These are phyloP conservation scores for Penicillium malachiteum DNA, from an alignment of 495 filamentous ascomycete species.

Conservation along the genomic window DNA sequence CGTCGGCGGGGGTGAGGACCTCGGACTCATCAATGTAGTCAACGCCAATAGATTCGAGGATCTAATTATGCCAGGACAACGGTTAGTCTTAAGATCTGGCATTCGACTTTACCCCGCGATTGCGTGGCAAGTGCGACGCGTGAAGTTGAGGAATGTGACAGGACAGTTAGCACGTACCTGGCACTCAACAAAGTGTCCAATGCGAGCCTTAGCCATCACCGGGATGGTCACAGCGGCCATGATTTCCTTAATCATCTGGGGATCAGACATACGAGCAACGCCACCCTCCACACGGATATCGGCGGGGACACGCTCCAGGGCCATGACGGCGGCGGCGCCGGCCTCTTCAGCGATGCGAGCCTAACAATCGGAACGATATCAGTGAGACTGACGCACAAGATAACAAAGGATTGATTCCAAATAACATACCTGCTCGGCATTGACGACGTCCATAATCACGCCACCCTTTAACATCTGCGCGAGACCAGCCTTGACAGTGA, in stretches of 20 bases:
- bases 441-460: constrained; percentile 99
- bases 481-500: constrained; percentile 86
- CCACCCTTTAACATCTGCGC: constrained; percentile 98
- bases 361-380: constrained; percentile 26
- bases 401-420: not conserved
- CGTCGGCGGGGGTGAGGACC: constrained; percentile 93
- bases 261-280: constrained; percentile 97
- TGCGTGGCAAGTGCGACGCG: too few species aligned
- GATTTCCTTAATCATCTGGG: constrained; percentile 92
- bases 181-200: constrained; percentile 97
- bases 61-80: constrained; percentile 44
- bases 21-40: constrained; percentile 99
- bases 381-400: not conserved
- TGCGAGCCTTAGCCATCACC: constrained; percentile 98
- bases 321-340: constrained; percentile 96
- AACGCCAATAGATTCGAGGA: constrained; percentile 89
- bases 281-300: constrained; percentile 92
- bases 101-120: not conserved
- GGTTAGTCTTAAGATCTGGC: constrained; percentile 2
- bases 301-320: constrained; percentile 93
- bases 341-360: constrained; percentile 97
- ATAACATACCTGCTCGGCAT: constrained; percentile 71
- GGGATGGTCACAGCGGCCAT: constrained; percentile 97
- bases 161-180: constrained; percentile 52
- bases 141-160: too few species aligned